Base-by-base conservation (phyloP, 495 filamentous ascomycete species). In the Lophium mytilinum region DNA sequence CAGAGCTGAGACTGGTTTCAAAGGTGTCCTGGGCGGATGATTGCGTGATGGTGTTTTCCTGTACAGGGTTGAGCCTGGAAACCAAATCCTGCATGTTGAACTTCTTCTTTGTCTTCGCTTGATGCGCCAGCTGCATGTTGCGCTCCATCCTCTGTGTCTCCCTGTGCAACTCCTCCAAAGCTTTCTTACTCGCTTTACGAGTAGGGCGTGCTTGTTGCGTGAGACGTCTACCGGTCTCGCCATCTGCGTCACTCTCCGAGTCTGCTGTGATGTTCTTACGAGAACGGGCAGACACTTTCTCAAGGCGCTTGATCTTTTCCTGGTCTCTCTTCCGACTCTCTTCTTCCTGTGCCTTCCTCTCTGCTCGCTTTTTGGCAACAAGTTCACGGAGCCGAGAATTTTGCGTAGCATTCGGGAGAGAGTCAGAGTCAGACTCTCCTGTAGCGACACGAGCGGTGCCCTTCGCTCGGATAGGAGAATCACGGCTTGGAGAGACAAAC, bases 171-270 rank as follows among this genome's bases (percentile, higher is more conserved):
- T 97, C 92, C 70, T 96, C 88, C n/a, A 95, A 55, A 0, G 94
- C 93, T 74, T 92, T 96, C 74, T 94, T 97, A 73, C 91, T 89
- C 4, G 93, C 93, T 64, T 90, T 95, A 1, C 93, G 82, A 4
- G 86, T 74, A 5, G 89, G 86, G 7, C 83, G 81, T 12, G 81
- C 21, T 24, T 60, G 55, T 49, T 66, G 63, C 5, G 63, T 66
- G 21, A 66, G 63, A 33, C 55, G 58, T 43, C 59, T 48, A 17
- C 63, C 63, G 50, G 24, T 52, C 42, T 62, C 60, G 24, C 58
- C 63, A 52, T 66, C 63, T 8, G 47, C 21, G 19, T 48, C 43
- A 14, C 41, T 50, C 14, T 66, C 55, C 21, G 53, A 54, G 12
- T 56, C 58, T 30, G 55, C 50, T 9, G 53, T 52, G 10, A 37